Conservation (phyloP, 331 rosid genomes). For the Dryas integrifolia region DNA sequence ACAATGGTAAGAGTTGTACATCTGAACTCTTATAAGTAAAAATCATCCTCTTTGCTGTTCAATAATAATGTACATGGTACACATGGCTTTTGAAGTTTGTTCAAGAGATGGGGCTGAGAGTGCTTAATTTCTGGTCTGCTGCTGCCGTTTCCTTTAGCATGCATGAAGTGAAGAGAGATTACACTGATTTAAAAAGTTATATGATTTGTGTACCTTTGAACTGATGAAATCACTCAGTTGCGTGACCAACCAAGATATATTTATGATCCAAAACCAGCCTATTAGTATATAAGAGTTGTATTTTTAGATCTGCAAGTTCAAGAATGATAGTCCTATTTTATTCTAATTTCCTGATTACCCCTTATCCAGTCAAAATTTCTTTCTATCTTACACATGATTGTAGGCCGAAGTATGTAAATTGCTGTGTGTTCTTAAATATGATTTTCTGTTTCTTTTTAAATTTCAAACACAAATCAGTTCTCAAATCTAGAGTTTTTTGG, state of each 20-base stretch:
- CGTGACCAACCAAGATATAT: not conserved
- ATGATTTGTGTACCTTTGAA: not conserved
- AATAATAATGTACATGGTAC: not conserved
- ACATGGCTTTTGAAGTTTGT: slow-evolving; percentile 7
- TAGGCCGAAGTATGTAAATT: not conserved
- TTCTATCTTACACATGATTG: not conserved
- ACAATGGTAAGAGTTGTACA: not conserved
- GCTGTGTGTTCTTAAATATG: not conserved
- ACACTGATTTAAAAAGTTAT: not conserved
- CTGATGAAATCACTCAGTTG: slow-evolving; percentile 7
- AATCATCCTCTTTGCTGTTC: not conserved
- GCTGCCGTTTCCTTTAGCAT: not conserved
- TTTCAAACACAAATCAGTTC: not conserved
- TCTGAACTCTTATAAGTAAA: not conserved
- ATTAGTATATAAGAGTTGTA: not conserved
- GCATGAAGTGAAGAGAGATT: slow-evolving; percentile 11
- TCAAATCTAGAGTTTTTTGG: slow-evolving; percentile 5
- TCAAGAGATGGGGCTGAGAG: not conserved
- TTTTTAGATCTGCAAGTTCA: not conserved
- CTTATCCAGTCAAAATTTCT: not conserved
- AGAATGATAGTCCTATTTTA: not conserved
- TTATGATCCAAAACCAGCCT: not conserved
- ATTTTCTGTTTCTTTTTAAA: not conserved
- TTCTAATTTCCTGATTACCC: not conserved
- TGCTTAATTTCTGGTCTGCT: not conserved